Evolutionary conservation across 495 filamentous ascomycete species (phyloP), one percentile per base, ranked within the genome.

Genomic region (Tetracladium marchalianum): DNA sequence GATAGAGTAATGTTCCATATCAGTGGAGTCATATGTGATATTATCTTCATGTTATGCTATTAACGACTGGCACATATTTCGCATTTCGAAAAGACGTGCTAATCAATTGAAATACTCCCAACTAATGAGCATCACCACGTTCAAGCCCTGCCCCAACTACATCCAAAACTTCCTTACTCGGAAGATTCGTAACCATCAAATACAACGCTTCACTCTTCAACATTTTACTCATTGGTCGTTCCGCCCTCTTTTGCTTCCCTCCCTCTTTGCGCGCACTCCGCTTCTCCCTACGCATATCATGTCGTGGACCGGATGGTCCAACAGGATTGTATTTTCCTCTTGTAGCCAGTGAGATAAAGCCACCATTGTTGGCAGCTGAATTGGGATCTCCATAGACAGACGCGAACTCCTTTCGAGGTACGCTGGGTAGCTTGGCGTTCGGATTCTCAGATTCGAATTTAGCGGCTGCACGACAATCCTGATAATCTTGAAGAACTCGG

Each of bases 361-460:
- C 57, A 16, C 69, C 70, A 24, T 52, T 65, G 38, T 55, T 67
- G 1, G 65, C 68, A 0, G 75, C 66, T 44, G 78, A 72, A 33
- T 65, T 71, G 7, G 77, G 75, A 47, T 81, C 73, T 5, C 69
- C 68, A 51, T 73, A 76, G 31, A 71, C 59, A 5, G 72, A 77
- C 0, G 61, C 60, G 41, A 77, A 75, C 8, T 51, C 46, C 50
- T 34, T 60, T 59, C 40, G 52, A 46, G 16, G 59, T 39, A 0
- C 49, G 24, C 1, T 31, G n/a, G 38, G 12, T 11, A 40, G 27
- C 8, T 44, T 58, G 34, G 44, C 51, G 9, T 51, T 45, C 5
- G 50, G 53, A 35, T 49, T 52, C 27, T 55, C 44, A 36, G 58
- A 63, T 22, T 65, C 71, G 46, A 72, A 80, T 46, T 64, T 50